These are phyloP conservation scores for Leccinum pachyderme DNA, from an alignment of 1,284 basidiomycete species.

Conservation along the genomic window DNA sequence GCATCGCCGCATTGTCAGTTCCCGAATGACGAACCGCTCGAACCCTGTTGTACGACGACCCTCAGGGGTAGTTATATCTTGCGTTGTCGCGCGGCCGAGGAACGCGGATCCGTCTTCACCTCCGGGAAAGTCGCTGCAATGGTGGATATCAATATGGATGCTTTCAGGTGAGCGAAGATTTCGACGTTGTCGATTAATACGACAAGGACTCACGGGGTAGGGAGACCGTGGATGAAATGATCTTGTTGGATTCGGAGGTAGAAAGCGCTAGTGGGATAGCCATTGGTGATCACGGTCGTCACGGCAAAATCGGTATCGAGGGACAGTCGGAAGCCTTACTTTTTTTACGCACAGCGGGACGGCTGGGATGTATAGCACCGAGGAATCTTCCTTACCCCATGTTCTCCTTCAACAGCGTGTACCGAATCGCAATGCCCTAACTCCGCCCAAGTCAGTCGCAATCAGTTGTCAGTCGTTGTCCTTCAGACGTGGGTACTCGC, in stretches of 20 bases:
- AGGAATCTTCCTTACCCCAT: conserved; percentile 65
- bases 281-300: neutral
- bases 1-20: conserved; percentile 13
- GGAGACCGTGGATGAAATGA: conserved; percentile 54
- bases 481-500: conserved; percentile 35
- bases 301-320: neutral
- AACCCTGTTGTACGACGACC: conserved; percentile 38
- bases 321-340: conserved; percentile 38
- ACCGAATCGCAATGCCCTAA: conserved; percentile 65
- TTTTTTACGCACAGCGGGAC: conserved; percentile 64
- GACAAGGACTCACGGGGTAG: conserved; percentile 49
- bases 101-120: conserved; percentile 69
- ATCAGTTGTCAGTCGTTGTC: neutral
- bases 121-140: conserved; percentile 68
- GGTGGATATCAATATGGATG: neutral
- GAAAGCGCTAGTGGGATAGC: conserved; percentile 40
- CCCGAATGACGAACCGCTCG: conserved; percentile 28
- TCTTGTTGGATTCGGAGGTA: conserved; percentile 63
- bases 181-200: neutral
- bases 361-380: conserved; percentile 79
- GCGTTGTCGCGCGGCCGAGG: conserved; percentile 43
- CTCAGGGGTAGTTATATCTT: conserved; percentile 41
- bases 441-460: neutral
- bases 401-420: conserved; percentile 68
- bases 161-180: neutral